These are phyloP conservation scores for Chlorella variabilis DNA, from an alignment of 163 green algal species.

Conservation along the genomic window DNA sequence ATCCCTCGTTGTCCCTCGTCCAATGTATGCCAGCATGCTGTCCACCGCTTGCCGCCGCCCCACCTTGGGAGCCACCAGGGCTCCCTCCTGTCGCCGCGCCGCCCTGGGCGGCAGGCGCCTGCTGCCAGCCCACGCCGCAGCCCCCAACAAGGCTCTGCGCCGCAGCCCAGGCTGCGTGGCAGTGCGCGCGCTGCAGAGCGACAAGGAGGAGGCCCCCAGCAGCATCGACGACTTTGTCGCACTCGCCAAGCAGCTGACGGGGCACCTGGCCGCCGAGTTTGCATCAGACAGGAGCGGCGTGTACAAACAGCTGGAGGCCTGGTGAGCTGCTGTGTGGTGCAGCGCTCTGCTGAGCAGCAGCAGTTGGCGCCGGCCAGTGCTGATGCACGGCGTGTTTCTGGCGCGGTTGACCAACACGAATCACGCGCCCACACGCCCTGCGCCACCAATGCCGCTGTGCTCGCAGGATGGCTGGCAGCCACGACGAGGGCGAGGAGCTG, in stretches of 20 bases:
- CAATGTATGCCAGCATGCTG: too few relatives aligned
- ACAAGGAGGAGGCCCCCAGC: background rate
- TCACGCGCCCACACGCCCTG: too few relatives aligned
- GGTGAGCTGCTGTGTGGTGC: background rate
- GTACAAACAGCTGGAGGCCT: slow-evolving; percentile 3
- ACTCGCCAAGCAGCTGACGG: background rate
- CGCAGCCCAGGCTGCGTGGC: background rate
- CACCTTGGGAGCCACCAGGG: too few relatives aligned
- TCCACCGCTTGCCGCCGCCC: too few relatives aligned
- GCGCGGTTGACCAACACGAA: too few relatives aligned
- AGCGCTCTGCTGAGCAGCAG: background rate
- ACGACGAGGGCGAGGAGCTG: slow-evolving; percentile 5
- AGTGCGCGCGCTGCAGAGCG: background rate
- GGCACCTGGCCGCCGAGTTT: slow-evolving; percentile 13
- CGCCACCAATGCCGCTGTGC: background rate
- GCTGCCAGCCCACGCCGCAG: too few relatives aligned
- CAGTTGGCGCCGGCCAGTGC: too few relatives aligned
- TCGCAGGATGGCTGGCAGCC: slow-evolving; percentile 15
- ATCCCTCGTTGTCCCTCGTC: too few relatives aligned
- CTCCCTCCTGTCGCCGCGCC: too few relatives aligned
- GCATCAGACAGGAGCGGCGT: background rate
- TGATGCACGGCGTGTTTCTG: too few relatives aligned
- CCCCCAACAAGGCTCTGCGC: too few relatives aligned
- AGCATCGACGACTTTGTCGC: background rate
- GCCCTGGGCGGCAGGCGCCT: too few relatives aligned